Conservation (phyloP, 1,284 basidiomycete genomes). For the Cutaneotrichosporon sp. region DNA sequence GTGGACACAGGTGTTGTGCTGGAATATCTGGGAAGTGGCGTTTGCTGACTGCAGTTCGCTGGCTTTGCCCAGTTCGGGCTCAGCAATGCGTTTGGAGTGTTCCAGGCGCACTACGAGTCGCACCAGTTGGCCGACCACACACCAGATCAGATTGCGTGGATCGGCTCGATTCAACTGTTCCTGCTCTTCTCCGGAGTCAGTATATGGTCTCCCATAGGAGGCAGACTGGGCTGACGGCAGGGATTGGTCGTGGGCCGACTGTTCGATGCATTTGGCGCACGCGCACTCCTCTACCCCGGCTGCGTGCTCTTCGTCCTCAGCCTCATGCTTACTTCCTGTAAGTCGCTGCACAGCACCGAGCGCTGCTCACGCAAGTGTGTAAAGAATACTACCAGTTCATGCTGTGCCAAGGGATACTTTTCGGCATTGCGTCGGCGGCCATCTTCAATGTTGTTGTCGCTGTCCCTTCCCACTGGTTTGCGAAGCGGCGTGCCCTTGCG, state of each 20-base stretch:
- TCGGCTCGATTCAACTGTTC: constrained; percentile 62
- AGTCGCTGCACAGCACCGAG: neutral
- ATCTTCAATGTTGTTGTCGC: constrained; percentile 54
- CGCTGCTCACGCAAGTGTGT: constrained; percentile 45
- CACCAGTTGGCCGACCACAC: constrained; percentile 16
- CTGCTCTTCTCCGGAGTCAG: constrained; percentile 46
- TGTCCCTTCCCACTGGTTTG: constrained; percentile 55
- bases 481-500: constrained; percentile 25
- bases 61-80: constrained; percentile 15
- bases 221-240: constrained; percentile 19
- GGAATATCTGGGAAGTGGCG: no score
- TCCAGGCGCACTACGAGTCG: constrained; percentile 29
- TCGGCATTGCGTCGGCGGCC: constrained; percentile 43
- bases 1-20: no score
- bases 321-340: constrained; percentile 12
- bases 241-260: constrained; percentile 36
- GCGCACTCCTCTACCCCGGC: constrained; percentile 51
- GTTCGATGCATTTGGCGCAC: constrained; percentile 27
- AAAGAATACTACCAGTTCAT: constrained; percentile 57
- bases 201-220: neutral
- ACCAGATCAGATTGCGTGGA: constrained; percentile 55
- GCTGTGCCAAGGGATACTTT: constrained; percentile 25
- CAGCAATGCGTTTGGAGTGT: constrained; percentile 30
- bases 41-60: neutral
- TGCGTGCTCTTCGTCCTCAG: constrained; percentile 51